Conservation (phyloP, 306 rosid species). For the Clitoria ternatea region DNA sequence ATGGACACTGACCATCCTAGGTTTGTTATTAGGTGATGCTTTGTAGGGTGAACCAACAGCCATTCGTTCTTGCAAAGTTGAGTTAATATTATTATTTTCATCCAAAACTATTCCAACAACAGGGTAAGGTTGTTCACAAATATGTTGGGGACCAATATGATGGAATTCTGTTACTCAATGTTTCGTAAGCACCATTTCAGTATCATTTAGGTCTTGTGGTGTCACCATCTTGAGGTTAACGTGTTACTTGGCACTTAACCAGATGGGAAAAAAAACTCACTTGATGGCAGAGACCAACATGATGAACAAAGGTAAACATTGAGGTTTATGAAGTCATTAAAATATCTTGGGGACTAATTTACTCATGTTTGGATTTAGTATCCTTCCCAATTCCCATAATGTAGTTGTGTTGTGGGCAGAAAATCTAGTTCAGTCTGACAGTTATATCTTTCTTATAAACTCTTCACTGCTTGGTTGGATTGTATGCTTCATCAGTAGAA, state of each 20-base stretch:
- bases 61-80: slow-evolving; percentile 38
- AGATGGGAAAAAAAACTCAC: too few relatives aligned
- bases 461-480: not conserved
- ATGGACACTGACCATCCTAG: slow-evolving; percentile 32
- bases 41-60: slow-evolving; percentile 42
- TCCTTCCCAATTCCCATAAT: not conserved
- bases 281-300: too few relatives aligned
- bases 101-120: slow-evolving; percentile 41
- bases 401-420: not conserved
- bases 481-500: slow-evolving; percentile 9
- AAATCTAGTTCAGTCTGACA: not conserved
- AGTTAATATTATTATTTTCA: slow-evolving; percentile 40
- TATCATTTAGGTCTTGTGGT: too few relatives aligned
- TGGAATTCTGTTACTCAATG: too few relatives aligned
- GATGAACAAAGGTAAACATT: too few relatives aligned
- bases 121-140: slow-evolving; percentile 55
- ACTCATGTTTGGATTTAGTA: not conserved
- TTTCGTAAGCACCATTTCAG: too few relatives aligned
- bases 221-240: too few relatives aligned
- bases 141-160: too few relatives aligned
- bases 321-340: too few relatives aligned
- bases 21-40: slow-evolving; percentile 47
- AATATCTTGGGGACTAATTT: too few relatives aligned
- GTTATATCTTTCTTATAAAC: slow-evolving; percentile 1
- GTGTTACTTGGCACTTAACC: too few relatives aligned